Evolutionary conservation across 345 rosid genomes (phyloP).

Genomic region (Mercurialis annua): DNA sequence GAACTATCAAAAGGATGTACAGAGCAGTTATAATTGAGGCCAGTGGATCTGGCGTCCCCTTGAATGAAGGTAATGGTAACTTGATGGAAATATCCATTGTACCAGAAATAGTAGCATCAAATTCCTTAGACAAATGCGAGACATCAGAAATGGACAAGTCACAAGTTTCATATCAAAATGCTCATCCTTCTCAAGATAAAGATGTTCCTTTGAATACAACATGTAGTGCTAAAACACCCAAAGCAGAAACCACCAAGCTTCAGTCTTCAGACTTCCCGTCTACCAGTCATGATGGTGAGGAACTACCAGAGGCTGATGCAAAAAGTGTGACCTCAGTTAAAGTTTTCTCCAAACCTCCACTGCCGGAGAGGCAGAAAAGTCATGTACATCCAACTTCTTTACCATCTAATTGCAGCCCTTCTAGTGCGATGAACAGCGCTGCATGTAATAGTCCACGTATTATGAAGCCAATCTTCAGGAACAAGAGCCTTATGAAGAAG

Average conservation of each 20-base stretch:
- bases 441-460: conserved; percentile 29
- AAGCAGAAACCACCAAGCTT: conserved; percentile 20
- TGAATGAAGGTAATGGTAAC: conserved; percentile 41
- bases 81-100: conserved; percentile 59
- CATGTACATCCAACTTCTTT: conserved; percentile 33
- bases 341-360: conserved; percentile 19
- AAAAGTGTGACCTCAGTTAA: conserved; percentile 24
- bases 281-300: conserved; percentile 3
- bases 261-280: conserved; percentile 25
- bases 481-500: conserved; percentile 52
- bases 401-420: conserved; percentile 23
- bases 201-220: conserved; percentile 16
- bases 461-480: conserved; percentile 51
- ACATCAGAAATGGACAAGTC: conserved; percentile 28
- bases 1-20: conserved; percentile 55
- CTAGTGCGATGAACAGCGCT: conserved; percentile 26
- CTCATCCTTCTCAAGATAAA: conserved; percentile 13
- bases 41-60: conserved; percentile 43
- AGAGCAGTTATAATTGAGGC: conserved; percentile 65
- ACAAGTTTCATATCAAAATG: conserved; percentile 27
- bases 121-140: conserved; percentile 29
- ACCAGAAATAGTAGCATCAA: conserved; percentile 40
- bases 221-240: conserved; percentile 11
- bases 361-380: conserved; percentile 27
- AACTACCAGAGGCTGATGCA: conserved; percentile 20